Percentiles rank a stretch among this genome's conserved stretches.
These are phyloP conservation scores for Ammopiptanthus mongolicus DNA, from an alignment of 306 rosid species.

Conservation along the genomic window DNA sequence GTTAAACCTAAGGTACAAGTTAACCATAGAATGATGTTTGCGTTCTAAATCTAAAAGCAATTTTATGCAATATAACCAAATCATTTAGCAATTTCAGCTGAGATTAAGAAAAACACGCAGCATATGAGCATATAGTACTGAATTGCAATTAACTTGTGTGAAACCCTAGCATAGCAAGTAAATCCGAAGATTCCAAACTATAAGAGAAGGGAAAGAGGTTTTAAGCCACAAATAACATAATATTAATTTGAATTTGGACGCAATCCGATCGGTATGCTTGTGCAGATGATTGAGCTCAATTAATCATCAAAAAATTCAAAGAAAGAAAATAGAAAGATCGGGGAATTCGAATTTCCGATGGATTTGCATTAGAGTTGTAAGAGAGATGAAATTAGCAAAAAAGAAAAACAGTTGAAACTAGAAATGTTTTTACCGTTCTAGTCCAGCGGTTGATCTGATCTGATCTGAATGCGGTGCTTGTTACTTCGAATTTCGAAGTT, in stretches of 20 bases:
- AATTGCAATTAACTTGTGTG: not conserved
- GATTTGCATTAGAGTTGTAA: not conserved
- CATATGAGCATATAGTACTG: not conserved
- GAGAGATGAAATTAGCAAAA: not conserved
- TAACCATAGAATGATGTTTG: not conserved
- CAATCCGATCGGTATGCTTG: not conserved
- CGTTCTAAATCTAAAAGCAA: not conserved
- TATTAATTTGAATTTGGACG: not conserved
- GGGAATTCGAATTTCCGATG: not conserved
- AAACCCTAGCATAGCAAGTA: not conserved
- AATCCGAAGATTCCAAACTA: not conserved
- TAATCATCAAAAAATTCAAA: not conserved
- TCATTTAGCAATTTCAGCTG: not conserved
- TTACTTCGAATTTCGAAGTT: not conserved
- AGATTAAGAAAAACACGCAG: not conserved
- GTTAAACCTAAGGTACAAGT: conserved; percentile 8
- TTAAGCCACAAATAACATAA: not conserved
- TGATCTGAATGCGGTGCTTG: not conserved
- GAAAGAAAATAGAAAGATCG: not conserved
- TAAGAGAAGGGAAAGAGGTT: not conserved
- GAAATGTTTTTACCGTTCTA: not conserved
- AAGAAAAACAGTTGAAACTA: not conserved
- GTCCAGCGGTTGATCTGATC: not conserved
- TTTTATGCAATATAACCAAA: not conserved
- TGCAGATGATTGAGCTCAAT: not conserved